Base-by-base conservation (phyloP, 371 early-diverging fungal species). In the Syncephalis plumigaleata region DNA sequence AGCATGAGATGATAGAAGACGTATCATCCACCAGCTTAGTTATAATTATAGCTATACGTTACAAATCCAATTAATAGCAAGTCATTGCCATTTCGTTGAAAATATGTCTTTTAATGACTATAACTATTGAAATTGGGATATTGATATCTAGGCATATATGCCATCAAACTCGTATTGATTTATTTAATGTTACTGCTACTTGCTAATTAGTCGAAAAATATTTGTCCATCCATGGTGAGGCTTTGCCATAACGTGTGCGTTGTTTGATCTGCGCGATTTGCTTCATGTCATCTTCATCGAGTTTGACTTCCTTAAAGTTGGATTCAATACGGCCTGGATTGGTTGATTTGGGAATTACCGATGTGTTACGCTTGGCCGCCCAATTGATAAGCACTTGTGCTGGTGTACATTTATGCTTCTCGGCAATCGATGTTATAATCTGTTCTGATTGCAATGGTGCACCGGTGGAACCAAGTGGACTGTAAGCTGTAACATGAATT, bases 401-500 rank as follows among this genome's bases (percentile, higher is more conserved):
- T 36, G 79, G 66, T 11, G 77, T 58, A 50, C 69, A 76, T 46
- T 70, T 65, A 61, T 84, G 68, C 54, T 77, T 79, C 53, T 75
- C 55, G 20, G 87, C 83, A 36, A 84, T 71, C 49, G 73, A 60
- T 27, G 55, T 15, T 31, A 53, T 48, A 31, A 38, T n/a, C 16
- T 36, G 17, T 16, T 47, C 43, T 15, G 20, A 38, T 38, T 21
- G 20, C 2, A 53, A 9, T 20, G 27, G 27, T 17, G 4, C 16
- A 31, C 42, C 16, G 27, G 13, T 42, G 18, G 17, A 25, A 26
- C 63, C 62, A 16, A 93, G 69, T 22, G 96, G 90, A 21, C 81
- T 80, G 67, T 88, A 93, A 2, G 84, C 91, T 26, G 84, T 79
- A 16, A 89, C 54, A 11, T 63, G 64, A 43, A 93, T 85, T 18